Evolutionary conservation across 176 grass and related monocot genomes (phyloP).

Genomic region (Alopecurus myosuroides): DNA sequence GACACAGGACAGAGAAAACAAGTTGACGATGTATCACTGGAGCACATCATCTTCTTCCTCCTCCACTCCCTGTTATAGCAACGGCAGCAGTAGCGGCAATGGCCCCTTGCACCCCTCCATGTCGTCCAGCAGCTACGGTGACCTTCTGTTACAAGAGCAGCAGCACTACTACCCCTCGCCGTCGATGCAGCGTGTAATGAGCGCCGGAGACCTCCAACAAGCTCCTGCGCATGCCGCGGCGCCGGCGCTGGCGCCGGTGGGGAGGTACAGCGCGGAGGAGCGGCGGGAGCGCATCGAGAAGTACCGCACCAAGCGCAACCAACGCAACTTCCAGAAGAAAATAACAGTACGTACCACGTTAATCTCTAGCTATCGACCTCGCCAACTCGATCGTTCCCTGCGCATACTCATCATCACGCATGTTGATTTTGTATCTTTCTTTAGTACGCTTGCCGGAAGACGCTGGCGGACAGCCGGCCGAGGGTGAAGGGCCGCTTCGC

Average conservation of each 20-base stretch:
- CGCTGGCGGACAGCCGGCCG: conserved; percentile 74
- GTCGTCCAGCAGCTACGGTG: not conserved
- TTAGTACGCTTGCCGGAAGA: conserved; percentile 91
- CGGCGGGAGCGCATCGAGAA: conserved; percentile 83
- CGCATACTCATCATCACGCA: not conserved
- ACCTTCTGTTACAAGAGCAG: not conserved
- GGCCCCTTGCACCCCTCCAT: not conserved
- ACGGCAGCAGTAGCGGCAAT: not conserved
- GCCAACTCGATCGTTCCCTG: not conserved
- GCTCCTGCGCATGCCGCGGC: not conserved
- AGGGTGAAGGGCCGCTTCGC: conserved; percentile 85
- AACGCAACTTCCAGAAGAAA: conserved; percentile 91
- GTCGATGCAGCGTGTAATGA: not conserved
- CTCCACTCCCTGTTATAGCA: not conserved
- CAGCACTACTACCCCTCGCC: not conserved
- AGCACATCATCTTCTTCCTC: not conserved
- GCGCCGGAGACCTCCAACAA: not conserved
- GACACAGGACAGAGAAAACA: not conserved
- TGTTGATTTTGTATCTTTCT: not conserved
- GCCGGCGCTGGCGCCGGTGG: not conserved
- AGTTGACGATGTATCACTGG: conserved; percentile 3
- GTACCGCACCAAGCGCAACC: conserved; percentile 83
- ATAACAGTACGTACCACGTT: conserved; percentile 59
- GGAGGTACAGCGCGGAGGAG: conserved; percentile 63
- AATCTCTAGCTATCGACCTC: too few species aligned